Conservation (phyloP, 2,329 filamentous ascomycete species). For the Raffaelea arxii region DNA sequence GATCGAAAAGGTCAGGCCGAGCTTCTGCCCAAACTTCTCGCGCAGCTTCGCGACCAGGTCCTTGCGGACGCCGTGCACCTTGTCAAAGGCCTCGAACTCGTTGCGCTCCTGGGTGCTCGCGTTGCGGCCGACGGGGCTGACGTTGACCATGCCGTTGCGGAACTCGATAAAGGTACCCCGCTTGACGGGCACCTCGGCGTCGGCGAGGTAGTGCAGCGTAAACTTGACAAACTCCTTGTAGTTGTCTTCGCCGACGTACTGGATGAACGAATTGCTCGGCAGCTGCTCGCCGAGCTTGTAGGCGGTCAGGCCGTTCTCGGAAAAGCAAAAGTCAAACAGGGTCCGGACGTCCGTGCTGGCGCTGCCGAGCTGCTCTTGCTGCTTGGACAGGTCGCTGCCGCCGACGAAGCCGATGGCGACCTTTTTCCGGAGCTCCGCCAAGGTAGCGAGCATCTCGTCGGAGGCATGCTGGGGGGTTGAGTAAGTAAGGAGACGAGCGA, state of each 20-base stretch:
- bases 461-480: conserved; percentile 48
- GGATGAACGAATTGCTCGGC: conserved; percentile 76
- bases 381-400: conserved; percentile 84
- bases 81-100: conserved; percentile 76
- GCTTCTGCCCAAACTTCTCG: conserved; percentile 72
- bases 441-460: conserved; percentile 74
- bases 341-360: conserved; percentile 58
- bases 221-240: conserved; percentile 73
- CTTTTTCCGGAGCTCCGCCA: conserved; percentile 73
- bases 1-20: conserved; percentile 85
- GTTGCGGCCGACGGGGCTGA: conserved; percentile 77
- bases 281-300: conserved; percentile 73
- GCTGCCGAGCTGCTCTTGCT: conserved; percentile 88
- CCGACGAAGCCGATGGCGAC: conserved; percentile 88
- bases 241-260: conserved; percentile 74
- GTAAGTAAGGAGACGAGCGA: no score
- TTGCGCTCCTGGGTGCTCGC: conserved; percentile 70
- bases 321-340: conserved; percentile 96
- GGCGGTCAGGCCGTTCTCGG: conserved; percentile 91
- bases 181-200: conserved; percentile 77
- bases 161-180: conserved; percentile 80
- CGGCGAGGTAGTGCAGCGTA: conserved; percentile 72
- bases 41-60: conserved; percentile 68
- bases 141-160: conserved; percentile 85
- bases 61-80: conserved; percentile 63